Evolutionary conservation across 495 filamentous ascomycete genomes (phyloP), one percentile per base, ranked within the genome.

Genomic region (Astrothelium subdiscretum): DNA sequence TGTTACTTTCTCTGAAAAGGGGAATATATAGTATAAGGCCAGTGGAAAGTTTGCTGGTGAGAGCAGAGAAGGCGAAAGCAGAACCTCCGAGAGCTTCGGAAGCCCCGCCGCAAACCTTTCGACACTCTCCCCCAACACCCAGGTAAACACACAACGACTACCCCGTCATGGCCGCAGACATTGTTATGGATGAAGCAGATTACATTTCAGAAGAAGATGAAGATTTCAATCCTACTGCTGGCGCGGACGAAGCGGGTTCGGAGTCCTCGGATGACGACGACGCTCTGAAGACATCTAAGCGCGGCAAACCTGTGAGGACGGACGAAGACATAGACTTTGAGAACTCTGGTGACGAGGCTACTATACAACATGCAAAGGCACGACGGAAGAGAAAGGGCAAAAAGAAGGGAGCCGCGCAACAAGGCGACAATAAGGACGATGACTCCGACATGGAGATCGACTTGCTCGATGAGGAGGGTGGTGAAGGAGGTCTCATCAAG

Each of bases 401-500:
- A 51, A 62, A 60, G 38, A 48, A 43, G 24, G 44, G 38, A 27
- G 52, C 32, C 26, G 38, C 27, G 24, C 62, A 67, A 32, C 43
- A 54, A 11, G 59, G 26, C 3, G 63, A 26, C 22, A 57, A 38
- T 26, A 58, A 31, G 11, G 64, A 66, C n/a, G 61, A 35, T 11
- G 64, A 57, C 31, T 35, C 57, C 2, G 22, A 31, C 57, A 8
- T 3, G 26, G 57, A 38, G 27, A 1, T 59, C 31, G 35, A 42
- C 31, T 12, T 35, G 2, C n/a, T 20, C 13, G 79, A 81, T 20
- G 77, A 78, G 3, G 81, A 82, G 10, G 80, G 83, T 31, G 87
- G 86, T 0, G 83, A 90, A 51, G 89, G 91, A 0, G 88, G 87
- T 0, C 78, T 95, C 67, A 84, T 98, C 64, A 92, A 88, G 74